Percentiles rank a stretch among this genome's conserved stretches.
Conservation (phyloP, 345 rosid genomes). For the Zanthoxylum bungeanum region DNA sequence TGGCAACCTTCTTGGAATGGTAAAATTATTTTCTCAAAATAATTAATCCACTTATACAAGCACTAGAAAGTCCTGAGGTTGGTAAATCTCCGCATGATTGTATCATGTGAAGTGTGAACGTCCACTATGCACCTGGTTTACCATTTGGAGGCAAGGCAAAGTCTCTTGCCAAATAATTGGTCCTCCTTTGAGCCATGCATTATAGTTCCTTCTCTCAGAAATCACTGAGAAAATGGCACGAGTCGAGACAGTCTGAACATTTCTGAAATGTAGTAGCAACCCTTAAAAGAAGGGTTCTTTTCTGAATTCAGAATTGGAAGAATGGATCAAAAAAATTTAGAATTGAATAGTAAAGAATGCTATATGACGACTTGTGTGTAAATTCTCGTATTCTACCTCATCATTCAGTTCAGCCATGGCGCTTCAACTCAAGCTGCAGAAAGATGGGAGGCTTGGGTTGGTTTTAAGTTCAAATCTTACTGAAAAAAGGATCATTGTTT, state of each 20-base stretch:
- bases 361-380: not conserved
- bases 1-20: conserved; percentile 96
- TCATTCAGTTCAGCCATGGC: not conserved
- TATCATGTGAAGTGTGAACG: not conserved
- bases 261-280: not conserved
- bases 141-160: not conserved
- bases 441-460: not conserved
- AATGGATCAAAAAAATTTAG: not conserved
- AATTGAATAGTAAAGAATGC: not conserved
- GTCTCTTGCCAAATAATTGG: not conserved
- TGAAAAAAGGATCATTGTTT: not conserved
- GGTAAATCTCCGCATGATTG: not conserved
- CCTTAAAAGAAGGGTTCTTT: not conserved
- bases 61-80: not conserved
- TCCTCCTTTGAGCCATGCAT: not conserved
- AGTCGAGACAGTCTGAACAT: not conserved
- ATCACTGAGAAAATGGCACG: not conserved
- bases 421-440: not conserved
- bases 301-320: no score
- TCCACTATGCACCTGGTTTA: not conserved
- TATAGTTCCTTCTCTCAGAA: not conserved
- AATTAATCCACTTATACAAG: not conserved
- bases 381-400: not conserved
- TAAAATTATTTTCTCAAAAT: conserved; percentile 20
- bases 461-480: not conserved